Percentiles rank a stretch among this genome's conserved stretches.
These are phyloP conservation scores for Glaciozyma antarctica DNA, from an alignment of 768 basidiomycete species.

Conservation along the genomic window DNA sequence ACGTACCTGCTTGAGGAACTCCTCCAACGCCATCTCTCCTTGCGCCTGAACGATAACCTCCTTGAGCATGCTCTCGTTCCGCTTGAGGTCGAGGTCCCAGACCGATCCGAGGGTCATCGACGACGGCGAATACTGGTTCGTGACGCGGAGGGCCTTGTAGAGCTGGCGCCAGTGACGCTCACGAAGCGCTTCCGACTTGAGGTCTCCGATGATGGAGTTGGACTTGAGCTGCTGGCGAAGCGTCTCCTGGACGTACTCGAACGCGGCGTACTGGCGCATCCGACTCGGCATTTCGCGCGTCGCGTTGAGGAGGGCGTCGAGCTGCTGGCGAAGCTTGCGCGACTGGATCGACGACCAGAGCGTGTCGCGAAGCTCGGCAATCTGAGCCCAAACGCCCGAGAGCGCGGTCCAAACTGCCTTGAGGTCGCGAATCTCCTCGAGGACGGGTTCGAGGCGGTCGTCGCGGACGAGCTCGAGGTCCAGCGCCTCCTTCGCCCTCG, in stretches of 20 bases:
- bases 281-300: slow-evolving; percentile 98
- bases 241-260: slow-evolving; percentile 92
- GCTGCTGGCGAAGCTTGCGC: slow-evolving; percentile 83
- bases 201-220: slow-evolving; percentile 77
- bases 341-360: slow-evolving; percentile 84
- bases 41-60: slow-evolving; percentile 95
- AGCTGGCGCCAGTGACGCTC: slow-evolving; percentile 98
- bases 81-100: slow-evolving; percentile 91
- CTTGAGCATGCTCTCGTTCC: slow-evolving; percentile 80
- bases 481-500: slow-evolving; percentile 91
- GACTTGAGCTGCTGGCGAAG: slow-evolving; percentile 77
- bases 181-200: slow-evolving; percentile 93
- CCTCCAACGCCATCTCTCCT: slow-evolving; percentile 58
- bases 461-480: slow-evolving; percentile 85
- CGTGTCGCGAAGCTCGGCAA: slow-evolving; percentile 75
- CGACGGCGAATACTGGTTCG: slow-evolving; percentile 64
- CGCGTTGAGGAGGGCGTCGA: slow-evolving; percentile 80
- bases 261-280: slow-evolving; percentile 98
- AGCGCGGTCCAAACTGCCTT: slow-evolving; percentile 99
- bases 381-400: slow-evolving; percentile 91
- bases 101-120: slow-evolving; percentile 94
- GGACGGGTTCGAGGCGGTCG: slow-evolving; percentile 74
- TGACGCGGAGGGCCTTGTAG: slow-evolving; percentile 73
- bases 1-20: slow-evolving; percentile 47
- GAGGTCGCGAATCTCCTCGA: slow-evolving; percentile 88